A percentile compares a stretch with the other conserved stretches of the same genome.
phyloP scores from a whole-genome alignment of 441 rosid genomes.

The Erysimum pusillum region DNA sequence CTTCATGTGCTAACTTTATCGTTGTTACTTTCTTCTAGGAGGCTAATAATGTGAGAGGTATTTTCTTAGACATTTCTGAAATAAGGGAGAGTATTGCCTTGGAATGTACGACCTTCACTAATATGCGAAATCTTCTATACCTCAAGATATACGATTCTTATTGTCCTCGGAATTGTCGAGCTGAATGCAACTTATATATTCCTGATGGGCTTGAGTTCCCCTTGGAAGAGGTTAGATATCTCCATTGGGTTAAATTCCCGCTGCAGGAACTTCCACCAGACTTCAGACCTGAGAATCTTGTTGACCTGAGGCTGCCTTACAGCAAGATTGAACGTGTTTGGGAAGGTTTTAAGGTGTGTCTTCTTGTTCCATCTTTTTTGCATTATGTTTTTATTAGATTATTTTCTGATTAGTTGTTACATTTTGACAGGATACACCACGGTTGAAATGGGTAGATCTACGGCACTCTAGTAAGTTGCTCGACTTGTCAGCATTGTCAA shows the following conservation, averaged over 20 bases:
- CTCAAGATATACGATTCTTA: constrained; percentile 27
- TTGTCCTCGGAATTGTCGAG: constrained; percentile 17
- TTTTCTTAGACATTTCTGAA: constrained; percentile 23
- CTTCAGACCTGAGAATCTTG: not conserved
- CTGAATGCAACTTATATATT: not conserved
- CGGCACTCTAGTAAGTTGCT: constrained; percentile 10
- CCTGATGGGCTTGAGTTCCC: constrained; percentile 3
- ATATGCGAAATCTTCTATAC: constrained; percentile 20
- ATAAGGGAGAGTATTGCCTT: not conserved
- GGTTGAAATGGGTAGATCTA: constrained; percentile 28
- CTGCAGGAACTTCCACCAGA: constrained; percentile 28
- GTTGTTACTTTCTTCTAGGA: not conserved
- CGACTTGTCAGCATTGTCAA: constrained; percentile 21
- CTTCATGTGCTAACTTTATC: not conserved
- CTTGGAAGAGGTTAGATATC: constrained; percentile 1
- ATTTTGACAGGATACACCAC: constrained; percentile 17
- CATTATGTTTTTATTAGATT: not conserved
- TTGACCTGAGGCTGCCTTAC: constrained; percentile 29
- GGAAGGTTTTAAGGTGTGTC: constrained; percentile 33
- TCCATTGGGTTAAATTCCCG: constrained; percentile 29
- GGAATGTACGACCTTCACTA: not conserved
- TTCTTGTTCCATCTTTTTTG: not conserved
- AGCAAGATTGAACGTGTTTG: constrained; percentile 28
- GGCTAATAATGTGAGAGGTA: constrained; percentile 2
- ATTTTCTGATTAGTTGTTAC: not conserved